These are phyloP conservation scores for Prototheca stagnorum DNA, from an alignment of 163 green algal genomes.

Conservation along the genomic window DNA sequence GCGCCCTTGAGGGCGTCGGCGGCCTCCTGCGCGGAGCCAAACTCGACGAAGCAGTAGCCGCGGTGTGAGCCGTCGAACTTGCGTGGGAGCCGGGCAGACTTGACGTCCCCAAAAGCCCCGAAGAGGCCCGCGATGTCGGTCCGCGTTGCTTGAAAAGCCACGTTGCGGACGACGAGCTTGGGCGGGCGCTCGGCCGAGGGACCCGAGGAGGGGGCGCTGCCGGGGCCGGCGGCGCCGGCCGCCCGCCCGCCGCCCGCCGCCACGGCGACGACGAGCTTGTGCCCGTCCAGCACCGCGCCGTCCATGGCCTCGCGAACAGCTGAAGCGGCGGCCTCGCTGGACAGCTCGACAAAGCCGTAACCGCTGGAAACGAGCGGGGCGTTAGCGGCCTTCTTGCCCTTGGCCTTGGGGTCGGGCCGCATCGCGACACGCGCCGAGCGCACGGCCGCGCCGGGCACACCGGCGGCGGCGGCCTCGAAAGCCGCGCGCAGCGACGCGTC, in stretches of 20 bases:
- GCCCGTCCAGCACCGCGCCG: conserved; percentile 67
- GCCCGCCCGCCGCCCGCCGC: conserved; percentile 11
- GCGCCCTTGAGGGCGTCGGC: conserved; percentile 47
- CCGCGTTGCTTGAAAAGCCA: conserved; percentile 89
- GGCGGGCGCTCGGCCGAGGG: conserved; percentile 8
- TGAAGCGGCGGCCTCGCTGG: conserved; percentile 40
- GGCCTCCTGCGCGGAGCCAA: conserved; percentile 78
- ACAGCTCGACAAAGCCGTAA: conserved; percentile 88
- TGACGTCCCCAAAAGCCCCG: conserved; percentile 80
- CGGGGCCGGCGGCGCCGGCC: neutral
- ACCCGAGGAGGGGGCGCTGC: too few species aligned
- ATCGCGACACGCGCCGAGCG: conserved; percentile 38
- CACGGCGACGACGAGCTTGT: conserved; percentile 72
- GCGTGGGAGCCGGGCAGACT: conserved; percentile 78
- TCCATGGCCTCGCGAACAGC: conserved; percentile 55
- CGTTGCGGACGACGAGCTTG: conserved; percentile 89
- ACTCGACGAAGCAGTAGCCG: conserved; percentile 97
- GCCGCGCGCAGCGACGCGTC: conserved; percentile 41
- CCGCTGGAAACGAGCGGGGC: conserved; percentile 70
- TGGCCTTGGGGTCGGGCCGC: conserved; percentile 27
- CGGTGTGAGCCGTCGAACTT: conserved; percentile 92
- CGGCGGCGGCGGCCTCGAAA: conserved; percentile 40
- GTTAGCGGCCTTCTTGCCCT: too few species aligned
- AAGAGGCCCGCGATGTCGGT: conserved; percentile 83
- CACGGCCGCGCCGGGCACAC: conserved; percentile 10